Conservation (phyloP, 2,329 filamentous ascomycete species). For the Pseudomassariella vexata region DNA sequence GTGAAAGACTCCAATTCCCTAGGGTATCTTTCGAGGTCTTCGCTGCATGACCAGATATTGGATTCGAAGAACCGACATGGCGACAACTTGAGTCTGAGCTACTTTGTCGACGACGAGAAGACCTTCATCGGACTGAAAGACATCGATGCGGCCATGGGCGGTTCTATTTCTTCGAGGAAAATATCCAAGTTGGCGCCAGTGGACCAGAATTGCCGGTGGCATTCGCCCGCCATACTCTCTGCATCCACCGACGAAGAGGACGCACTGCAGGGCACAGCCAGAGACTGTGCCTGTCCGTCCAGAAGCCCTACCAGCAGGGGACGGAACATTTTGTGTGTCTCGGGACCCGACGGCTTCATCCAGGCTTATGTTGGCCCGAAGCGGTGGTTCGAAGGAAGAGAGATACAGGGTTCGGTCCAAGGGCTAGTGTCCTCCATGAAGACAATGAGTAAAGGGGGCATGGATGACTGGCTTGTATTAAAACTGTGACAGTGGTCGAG, state of each 20-base stretch:
- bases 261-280: constrained; percentile 1
- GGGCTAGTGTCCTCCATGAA: constrained; percentile 62
- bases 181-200: constrained; percentile 3
- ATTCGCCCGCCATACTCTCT: constrained; percentile 15
- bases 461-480: constrained; percentile 44
- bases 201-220: constrained; percentile 19
- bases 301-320: constrained; percentile 13
- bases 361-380: constrained; percentile 75
- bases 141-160: constrained; percentile 32
- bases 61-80: constrained; percentile 54
- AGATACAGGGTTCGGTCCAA: constrained; percentile 68
- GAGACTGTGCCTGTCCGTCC: constrained; percentile 20
- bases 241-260: constrained; percentile 20
- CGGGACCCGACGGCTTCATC: constrained; percentile 88
- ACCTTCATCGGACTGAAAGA: constrained; percentile 53
- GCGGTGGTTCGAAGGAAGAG: constrained; percentile 63
- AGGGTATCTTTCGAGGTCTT: too few species aligned
- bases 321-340: constrained; percentile 69
- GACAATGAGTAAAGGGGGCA: constrained; percentile 28
- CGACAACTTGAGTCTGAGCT: constrained; percentile 57
- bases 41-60: constrained; percentile 45
- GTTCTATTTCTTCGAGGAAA: constrained; percentile 4
- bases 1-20: constrained; percentile 2
- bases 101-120: constrained; percentile 78
- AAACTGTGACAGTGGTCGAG: constrained; percentile 41